Conservation (phyloP, 2,329 filamentous ascomycete species). For the Coniella lustricola region DNA sequence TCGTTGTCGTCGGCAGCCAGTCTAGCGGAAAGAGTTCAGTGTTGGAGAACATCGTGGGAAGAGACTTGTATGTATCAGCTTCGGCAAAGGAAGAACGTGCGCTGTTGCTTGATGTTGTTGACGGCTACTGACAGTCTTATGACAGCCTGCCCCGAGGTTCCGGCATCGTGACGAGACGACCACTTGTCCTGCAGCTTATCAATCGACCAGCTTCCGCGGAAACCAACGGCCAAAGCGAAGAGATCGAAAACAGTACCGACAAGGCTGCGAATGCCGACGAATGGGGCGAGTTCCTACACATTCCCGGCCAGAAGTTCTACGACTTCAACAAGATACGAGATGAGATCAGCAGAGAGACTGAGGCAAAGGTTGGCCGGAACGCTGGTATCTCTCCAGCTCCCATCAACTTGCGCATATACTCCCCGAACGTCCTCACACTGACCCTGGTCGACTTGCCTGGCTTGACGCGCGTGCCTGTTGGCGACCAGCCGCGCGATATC, state of each 20-base stretch:
- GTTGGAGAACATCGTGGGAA: slow-evolving; percentile 94
- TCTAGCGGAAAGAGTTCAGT: slow-evolving; percentile 99
- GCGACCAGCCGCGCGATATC: slow-evolving; percentile 94
- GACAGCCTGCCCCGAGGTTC: slow-evolving; percentile 87
- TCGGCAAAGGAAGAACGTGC: slow-evolving; percentile 9
- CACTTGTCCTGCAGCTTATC: slow-evolving; percentile 95
- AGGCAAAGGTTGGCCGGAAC: slow-evolving; percentile 66
- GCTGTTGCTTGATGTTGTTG: not conserved
- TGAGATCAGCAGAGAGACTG: slow-evolving; percentile 84
- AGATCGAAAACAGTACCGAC: slow-evolving; percentile 63
- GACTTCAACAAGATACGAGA: slow-evolving; percentile 97
- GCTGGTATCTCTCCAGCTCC: slow-evolving; percentile 97
- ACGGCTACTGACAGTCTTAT: not conserved
- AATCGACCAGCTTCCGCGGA: slow-evolving; percentile 61
- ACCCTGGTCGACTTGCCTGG: slow-evolving; percentile 94
- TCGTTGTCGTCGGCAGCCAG: slow-evolving; percentile 95
- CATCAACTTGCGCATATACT: slow-evolving; percentile 98
- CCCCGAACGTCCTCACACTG: slow-evolving; percentile 90
- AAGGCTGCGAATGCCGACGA: slow-evolving; percentile 81
- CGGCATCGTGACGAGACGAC: slow-evolving; percentile 92
- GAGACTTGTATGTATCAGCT: slow-evolving; percentile 77
- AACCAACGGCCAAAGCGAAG: slow-evolving; percentile 65
- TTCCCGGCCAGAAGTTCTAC: slow-evolving; percentile 82
- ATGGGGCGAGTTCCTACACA: slow-evolving; percentile 96
- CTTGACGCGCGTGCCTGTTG: slow-evolving; percentile 94